Evolutionary conservation across 306 rosid genomes (phyloP), one percentile per base, ranked within the genome.

Genomic region (Lagenaria siceraria): DNA sequence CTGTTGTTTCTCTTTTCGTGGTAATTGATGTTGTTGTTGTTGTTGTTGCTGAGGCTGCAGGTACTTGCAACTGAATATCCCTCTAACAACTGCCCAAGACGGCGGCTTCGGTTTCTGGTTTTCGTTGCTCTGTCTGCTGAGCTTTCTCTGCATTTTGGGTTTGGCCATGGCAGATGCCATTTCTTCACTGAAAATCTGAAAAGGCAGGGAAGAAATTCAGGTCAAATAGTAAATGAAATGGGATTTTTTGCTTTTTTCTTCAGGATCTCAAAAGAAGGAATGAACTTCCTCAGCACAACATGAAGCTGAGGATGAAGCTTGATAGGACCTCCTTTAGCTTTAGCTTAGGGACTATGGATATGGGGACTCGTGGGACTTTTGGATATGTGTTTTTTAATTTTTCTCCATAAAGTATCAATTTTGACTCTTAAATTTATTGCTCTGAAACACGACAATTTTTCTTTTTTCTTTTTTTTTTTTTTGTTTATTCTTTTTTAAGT

Each of bases 71-170:
- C 87, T 84, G 33, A 92, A 71, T 13, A 95, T 65, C 79, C 97
- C 96, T 87, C 93, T 90, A 10, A 95, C 81, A 52, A 88, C 89
- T 15, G 86, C 81, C 98, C 97, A 95, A 24, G 97, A 90, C 27
- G 92, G 91, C 55, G 86, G 88, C 66, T 89, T 90, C 77, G 80
- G 87, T 77, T 88, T 85, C 79, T 88, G 84, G 54, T 81, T 85
- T 56, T 84, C 83, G 72, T 63, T 88, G 35, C 55, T 83, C 59
- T 84, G 86, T 58, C 84, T 89, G 76, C 75, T 86, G 79, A 87
- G 78, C 64, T 83, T 91, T 77, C 76, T 87, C 7, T 79, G 88
- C 21, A 73, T 81, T 86, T 82, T 86, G 78, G 84, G 75, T 83
- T 87, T 91, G 52, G 91, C 87, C 97, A 91, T 88, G 85, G 85